A percentile compares a stretch with the other conserved stretches of the same genome.
Conservation (phyloP, 352 stramenopile species). For the Phytophthora cryptogea region DNA sequence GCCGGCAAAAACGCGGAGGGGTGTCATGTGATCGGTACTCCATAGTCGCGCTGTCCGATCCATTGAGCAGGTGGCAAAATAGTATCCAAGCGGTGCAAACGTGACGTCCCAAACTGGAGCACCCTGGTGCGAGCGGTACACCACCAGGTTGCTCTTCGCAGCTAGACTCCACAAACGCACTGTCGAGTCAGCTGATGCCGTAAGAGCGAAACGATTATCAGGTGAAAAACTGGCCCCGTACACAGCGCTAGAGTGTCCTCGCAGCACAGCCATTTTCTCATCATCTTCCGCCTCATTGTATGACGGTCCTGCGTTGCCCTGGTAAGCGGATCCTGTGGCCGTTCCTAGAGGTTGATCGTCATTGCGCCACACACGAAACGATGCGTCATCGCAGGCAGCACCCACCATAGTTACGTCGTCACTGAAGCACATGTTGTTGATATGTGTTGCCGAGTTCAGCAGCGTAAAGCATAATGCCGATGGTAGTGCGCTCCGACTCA, state of each 20-base stretch:
- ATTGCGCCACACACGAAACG: constrained; percentile 84
- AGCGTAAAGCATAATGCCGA: constrained; percentile 82
- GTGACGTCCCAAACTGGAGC: constrained; percentile 92
- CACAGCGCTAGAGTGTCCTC: constrained; percentile 82
- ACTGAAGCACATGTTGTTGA: constrained; percentile 87
- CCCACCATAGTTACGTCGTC: constrained; percentile 79
- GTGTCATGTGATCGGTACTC: constrained; percentile 91
- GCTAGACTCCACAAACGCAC: constrained; percentile 88
- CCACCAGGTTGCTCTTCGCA: constrained; percentile 74
- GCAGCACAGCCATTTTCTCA: constrained; percentile 69
- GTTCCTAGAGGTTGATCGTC: constrained; percentile 78
- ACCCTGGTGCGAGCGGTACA: constrained; percentile 75
- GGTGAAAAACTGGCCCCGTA: constrained; percentile 86
- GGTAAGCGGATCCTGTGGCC: constrained; percentile 62
- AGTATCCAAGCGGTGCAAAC: constrained; percentile 92
- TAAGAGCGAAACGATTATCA: constrained; percentile 86
- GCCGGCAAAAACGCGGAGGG: constrained; percentile 93
- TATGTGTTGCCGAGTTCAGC: constrained; percentile 73
- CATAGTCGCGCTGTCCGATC: constrained; percentile 94
- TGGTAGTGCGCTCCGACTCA: constrained; percentile 60
- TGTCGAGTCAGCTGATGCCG: constrained; percentile 77
- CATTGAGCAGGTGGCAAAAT: constrained; percentile 94
- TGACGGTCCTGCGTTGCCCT: constrained; percentile 38
- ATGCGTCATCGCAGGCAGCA: constrained; percentile 69
- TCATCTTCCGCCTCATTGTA: constrained; percentile 63